Evolutionary conservation across 2,329 filamentous ascomycete species (phyloP), one percentile per base, ranked within the genome.

Genomic region (Talaromyces rugulosus): DNA sequence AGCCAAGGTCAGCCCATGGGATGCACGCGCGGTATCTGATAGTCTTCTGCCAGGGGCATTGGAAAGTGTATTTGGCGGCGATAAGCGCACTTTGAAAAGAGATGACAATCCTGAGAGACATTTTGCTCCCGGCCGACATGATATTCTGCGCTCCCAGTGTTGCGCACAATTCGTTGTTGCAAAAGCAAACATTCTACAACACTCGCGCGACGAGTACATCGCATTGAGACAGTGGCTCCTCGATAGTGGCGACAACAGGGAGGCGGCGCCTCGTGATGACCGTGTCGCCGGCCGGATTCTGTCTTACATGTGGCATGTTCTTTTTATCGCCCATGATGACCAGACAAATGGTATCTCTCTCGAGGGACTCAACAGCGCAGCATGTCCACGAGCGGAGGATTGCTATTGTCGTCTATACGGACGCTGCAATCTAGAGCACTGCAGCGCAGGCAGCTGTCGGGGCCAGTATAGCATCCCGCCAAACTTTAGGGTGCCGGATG

Each of bases 111-210:
- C 14, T 51, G 52, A 4, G n/a, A 40, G 4, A 58, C 42, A 56
- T 33, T 66, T 67, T 57, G 36, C 70, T 72, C 66, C 81, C 61
- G 76, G 77, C 66, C 65, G 78, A 66, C 69, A 74, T 71, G 69
- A 81, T 77, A 68, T 79, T 62, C 40, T 82, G 64, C 68, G 79
- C 60, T 73, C 78, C 51, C 78, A 83, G 69, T 86, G 83, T 68
- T 85, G 83, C 71, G 83, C 83, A 11, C 84, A 85, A 64, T 86
- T 85, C 68, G 81, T 80, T 12, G 82, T 85, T 27, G 75, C 79
- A 3, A 72, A 80, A 5, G 75, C 80, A 12, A 74, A 77, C 18
- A 77, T 85, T 18, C 79, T 76, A 70, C 77, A 79, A 62, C 81
- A 84, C 69, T 75, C 77, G 0, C 73, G 76, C 0, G 79, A 80